Evolutionary conservation across 139 green algal genomes (phyloP).

Genomic region (Diplosphaera chodatii): DNA sequence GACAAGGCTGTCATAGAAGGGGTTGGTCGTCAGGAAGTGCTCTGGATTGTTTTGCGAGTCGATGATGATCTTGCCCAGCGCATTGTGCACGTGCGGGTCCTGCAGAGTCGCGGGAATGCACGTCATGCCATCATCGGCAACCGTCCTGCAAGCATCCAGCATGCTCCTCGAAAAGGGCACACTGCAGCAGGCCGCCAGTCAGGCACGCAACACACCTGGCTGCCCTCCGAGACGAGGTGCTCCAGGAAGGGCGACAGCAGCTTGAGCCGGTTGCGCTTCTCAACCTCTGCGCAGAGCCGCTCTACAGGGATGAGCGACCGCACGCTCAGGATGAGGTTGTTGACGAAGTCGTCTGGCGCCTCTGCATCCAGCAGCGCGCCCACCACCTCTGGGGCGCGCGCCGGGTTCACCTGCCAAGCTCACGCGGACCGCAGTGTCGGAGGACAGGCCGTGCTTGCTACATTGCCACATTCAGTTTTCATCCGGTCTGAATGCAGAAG

Average conservation of each 20-base stretch:
- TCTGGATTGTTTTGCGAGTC: conserved; percentile 99
- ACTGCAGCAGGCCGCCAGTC: not conserved
- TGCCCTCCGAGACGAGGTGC: conserved; percentile 93
- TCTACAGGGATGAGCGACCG: conserved; percentile 85
- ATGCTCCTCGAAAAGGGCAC: too few species aligned
- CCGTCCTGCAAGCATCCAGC: too few species aligned
- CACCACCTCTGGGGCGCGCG: conserved; percentile 56
- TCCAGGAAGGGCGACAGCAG: conserved; percentile 96
- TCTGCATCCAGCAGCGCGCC: conserved; percentile 94
- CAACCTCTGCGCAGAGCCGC: conserved; percentile 52
- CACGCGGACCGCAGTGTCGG: too few species aligned
- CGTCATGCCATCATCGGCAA: not conserved
- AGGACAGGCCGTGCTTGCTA: too few species aligned
- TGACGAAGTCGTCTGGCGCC: conserved; percentile 92
- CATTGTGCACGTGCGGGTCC: conserved; percentile 97
- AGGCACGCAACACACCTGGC: conserved; percentile 25
- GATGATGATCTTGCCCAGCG: conserved; percentile 99
- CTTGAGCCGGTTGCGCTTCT: conserved; percentile 85
- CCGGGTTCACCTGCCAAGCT: not conserved
- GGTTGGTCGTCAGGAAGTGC: conserved; percentile 99
- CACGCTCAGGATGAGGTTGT: conserved; percentile 97
- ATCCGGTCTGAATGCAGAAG: too few species aligned
- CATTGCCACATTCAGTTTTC: too few species aligned
- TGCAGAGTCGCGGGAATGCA: not conserved
- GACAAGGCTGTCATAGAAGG: conserved; percentile 94